A percentile compares a stretch with the other conserved stretches of the same genome.
These are phyloP conservation scores for Boletus subcaerulescens DNA, from an alignment of 768 basidiomycete genomes.

Conservation along the genomic window DNA sequence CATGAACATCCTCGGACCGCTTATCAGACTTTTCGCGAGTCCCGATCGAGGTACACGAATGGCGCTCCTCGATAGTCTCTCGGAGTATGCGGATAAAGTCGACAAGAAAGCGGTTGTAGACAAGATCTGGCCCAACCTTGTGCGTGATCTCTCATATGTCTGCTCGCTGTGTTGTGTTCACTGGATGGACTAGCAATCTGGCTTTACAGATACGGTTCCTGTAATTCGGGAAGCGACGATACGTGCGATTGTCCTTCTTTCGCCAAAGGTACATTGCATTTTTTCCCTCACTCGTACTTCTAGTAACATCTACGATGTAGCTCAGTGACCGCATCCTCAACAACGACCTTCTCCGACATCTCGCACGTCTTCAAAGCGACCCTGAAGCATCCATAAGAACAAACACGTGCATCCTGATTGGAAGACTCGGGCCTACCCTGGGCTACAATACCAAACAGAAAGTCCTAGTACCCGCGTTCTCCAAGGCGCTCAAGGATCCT, in stretches of 20 bases:
- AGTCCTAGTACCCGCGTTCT: slow-evolving; percentile 95
- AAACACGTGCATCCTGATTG: slow-evolving; percentile 95
- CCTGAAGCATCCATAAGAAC: slow-evolving; percentile 94
- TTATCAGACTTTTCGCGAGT: slow-evolving; percentile 81
- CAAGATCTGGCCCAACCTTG: slow-evolving; percentile 90
- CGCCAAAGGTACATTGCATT: slow-evolving; percentile 62
- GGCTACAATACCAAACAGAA: slow-evolving; percentile 90
- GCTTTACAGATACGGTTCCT: slow-evolving; percentile 92
- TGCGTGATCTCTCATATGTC: slow-evolving; percentile 29
- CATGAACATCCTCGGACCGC: slow-evolving; percentile 59
- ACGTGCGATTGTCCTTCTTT: slow-evolving; percentile 78
- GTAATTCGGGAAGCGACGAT: slow-evolving; percentile 94
- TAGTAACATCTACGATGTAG: slow-evolving; percentile 37
- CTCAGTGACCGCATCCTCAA: slow-evolving; percentile 90
- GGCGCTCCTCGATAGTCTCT: slow-evolving; percentile 84
- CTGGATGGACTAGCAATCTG: slow-evolving; percentile 67
- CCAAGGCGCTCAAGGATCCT: slow-evolving; percentile 81
- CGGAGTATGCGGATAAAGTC: slow-evolving; percentile 81
- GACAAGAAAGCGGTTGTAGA: slow-evolving; percentile 83
- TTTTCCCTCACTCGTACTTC: not conserved
- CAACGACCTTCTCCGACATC: slow-evolving; percentile 89
- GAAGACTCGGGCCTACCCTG: slow-evolving; percentile 80
- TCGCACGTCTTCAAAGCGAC: slow-evolving; percentile 92
- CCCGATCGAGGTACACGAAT: slow-evolving; percentile 93
- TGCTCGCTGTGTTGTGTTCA: not conserved